Base-by-base conservation (phyloP, 2,329 filamentous ascomycete species). In the Blastomyces percursus region DNA sequence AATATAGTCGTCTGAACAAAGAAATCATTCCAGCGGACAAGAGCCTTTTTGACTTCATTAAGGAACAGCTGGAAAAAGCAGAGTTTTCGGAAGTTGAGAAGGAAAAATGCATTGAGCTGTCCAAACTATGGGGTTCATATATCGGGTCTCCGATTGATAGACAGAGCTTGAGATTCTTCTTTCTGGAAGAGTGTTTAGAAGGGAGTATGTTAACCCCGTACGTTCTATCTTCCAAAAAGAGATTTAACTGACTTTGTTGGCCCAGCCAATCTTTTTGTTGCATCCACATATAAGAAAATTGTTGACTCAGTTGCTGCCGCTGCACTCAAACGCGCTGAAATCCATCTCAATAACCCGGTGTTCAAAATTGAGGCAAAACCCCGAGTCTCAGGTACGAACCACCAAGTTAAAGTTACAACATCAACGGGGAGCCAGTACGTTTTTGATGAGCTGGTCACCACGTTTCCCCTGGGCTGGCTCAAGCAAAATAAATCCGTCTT, bases 141-240 rank as follows among this genome's bases (percentile, higher is more conserved):
- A 81, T 87, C 9, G 85, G 85, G 7, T 83, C 82, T 64, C 77
- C 81, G 0, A 76, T 86, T 38, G 79, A 83, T 66, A 78, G 73
- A 54, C 85, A 87, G 70, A 86, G 83, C 68, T 71, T 88, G 64
- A 84, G 81, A 67, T 87, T 84, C 71, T 86, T 86, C 69, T 85
- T 82, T 76, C 74, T 88, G 35, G 85, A 88, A 69, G 84, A 87
- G 69, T 86, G 83, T 63, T 82, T 87, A 58, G 84, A 86, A 67
- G 85, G 85, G 21, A 77, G 79, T 78, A 71, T 65, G 76, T 71
- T 24, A 19, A 57, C 7, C 55, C 21, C 5, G 30, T 11, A 19
- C 21, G 44, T 55, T 44, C 4, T 30, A 21, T 48, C 16, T 30
- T 46, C 2, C 38, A 5, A 60, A n/a, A 27, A 6, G 24, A 27